Evolutionary conservation across 257 asterid genomes (phyloP), one percentile per base, ranked within the genome.

Genomic region (Ehretia macrophylla): DNA sequence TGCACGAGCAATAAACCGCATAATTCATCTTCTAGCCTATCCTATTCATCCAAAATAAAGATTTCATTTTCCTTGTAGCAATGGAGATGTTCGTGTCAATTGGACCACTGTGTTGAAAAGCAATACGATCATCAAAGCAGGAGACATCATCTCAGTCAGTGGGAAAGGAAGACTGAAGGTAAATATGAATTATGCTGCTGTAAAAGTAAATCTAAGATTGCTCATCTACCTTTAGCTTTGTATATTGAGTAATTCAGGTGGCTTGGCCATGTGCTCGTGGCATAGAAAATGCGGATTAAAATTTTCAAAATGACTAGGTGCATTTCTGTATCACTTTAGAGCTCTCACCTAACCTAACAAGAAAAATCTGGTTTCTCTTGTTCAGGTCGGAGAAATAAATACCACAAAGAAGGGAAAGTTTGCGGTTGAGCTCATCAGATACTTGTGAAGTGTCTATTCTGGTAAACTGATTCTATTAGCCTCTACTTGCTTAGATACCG

Each of bases 51-150:
- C 56, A n/a, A 53, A 40, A 23, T 27, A 50, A 57, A 40, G 62
- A 0, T 32, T 53, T 45, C 16, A 56, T 52, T 72, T 35, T 17
- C 23, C 56, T 70, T 79, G 50, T 63, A 93, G 99, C 71, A 66
- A 76, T 8, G 96, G 99, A 60, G 95, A 89, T 63, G 96, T 93
- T 60, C 95, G 94, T 8, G 82, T 89, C 35, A 93, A 93, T 71
- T 93, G 97, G 96, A 78, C 74, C 58, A 77, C 85, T 5, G 84
- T 79, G 50, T 65, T 51, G 35, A 93, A 93, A 75, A 89, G 68
- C 84, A 86, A 82, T 46, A 84, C 87, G 22, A 81, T 77, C 13
- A 62, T 84, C 59, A 88, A 59, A 73, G 65, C 86, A 0, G 95
- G 87, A 65, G 99, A 92, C 69, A 55, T 79, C 49, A 67, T 88